Evolutionary conservation across 192 early-diverging fungal genomes (phyloP), one percentile per base, ranked within the genome.

Genomic region (Powellomyces hirtus): DNA sequence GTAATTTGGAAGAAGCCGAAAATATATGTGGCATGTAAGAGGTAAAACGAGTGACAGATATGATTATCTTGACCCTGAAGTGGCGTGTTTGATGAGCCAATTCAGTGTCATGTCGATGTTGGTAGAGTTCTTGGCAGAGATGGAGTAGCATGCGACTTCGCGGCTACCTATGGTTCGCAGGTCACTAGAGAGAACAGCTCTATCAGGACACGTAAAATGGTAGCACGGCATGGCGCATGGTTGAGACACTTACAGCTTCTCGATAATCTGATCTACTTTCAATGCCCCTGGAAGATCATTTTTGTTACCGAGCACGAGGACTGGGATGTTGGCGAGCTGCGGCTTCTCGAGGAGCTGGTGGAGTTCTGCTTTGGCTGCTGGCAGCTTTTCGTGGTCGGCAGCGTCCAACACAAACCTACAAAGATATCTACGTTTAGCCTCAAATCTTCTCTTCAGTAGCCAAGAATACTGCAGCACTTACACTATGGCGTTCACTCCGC

Each of bases 231-330:
- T 42, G 40, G n/a, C 40, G 40, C n/a, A 42, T 42, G 11, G n/a
- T 37, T 33, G 52, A 0, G 46, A 36, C n/a, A 77, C 87, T 72
- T 82, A 93, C 92, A 99, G 81, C 38, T 81, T 81, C 64, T 99
- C 95, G 62, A 98, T 93, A 36, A 97, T 76, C 69, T 93, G 82
- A 20, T 98, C 93, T 1, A 93, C 94, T 1, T 80, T 84, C 52
- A 98, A 75, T 26, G 96, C 95, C 27, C 86, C 89, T 2, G 89
- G 88, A 60, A 99, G 75, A 77, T 99, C 97, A 64, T 98, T 99
- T 86, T 99, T 99, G 79, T 98, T 99, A 0, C 94, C 97, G 22
- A 99, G 86, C 20, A 99, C 94, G 29, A 99, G 84, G n/a, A 99
- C 88, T 18, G 97, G 97, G 42, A 99, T 98, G 59, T 87, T 90